Percentiles rank a stretch among this genome's conserved stretches.
These are phyloP conservation scores for Yamadazyma jaroonii DNA, from an alignment of 1,139 yeast genomes.

Conservation along the genomic window DNA sequence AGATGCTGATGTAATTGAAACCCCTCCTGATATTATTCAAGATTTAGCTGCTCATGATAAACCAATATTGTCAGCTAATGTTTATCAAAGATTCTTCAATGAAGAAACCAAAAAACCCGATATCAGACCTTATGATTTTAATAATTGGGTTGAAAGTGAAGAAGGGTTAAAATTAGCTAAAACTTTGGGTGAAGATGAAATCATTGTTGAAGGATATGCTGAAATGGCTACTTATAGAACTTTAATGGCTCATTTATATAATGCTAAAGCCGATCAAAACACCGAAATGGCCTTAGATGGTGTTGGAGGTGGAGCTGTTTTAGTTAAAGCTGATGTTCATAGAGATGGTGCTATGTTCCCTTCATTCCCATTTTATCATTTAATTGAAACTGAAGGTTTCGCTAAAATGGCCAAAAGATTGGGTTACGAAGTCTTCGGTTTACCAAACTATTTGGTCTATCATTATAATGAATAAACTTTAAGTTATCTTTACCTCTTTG, in stretches of 20 bases:
- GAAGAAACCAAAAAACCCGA: constrained; percentile 53
- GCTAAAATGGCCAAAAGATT: constrained; percentile 96
- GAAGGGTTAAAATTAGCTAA: constrained; percentile 76
- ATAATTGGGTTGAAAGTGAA: constrained; percentile 94
- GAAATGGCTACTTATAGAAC: constrained; percentile 94
- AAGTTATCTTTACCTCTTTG: too few species aligned
- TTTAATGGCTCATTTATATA: constrained; percentile 89
- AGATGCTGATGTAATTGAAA: constrained; percentile 90
- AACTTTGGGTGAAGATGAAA: constrained; percentile 77
- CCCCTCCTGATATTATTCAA: constrained; percentile 78
- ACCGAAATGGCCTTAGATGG: constrained; percentile 86
- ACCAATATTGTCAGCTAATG: constrained; percentile 87
- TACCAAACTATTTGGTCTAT: constrained; percentile 90
- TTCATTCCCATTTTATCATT: constrained; percentile 92
- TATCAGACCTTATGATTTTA: constrained; percentile 88
- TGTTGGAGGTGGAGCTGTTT: constrained; percentile 94
- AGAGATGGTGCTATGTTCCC: constrained; percentile 99
- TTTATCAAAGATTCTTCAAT: constrained; percentile 76
- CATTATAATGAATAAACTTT: constrained; percentile 63
- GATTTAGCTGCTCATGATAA: constrained; percentile 85
- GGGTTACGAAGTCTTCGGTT: constrained; percentile 86
- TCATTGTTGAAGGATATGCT: constrained; percentile 86
- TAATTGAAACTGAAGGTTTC: constrained; percentile 97
- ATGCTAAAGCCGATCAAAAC: constrained; percentile 55
- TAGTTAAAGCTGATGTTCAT: constrained; percentile 96